Evolutionary conservation across 805 yeast genomes (phyloP), one percentile per base, ranked within the genome.

Genomic region (Lachancea waltii): DNA sequence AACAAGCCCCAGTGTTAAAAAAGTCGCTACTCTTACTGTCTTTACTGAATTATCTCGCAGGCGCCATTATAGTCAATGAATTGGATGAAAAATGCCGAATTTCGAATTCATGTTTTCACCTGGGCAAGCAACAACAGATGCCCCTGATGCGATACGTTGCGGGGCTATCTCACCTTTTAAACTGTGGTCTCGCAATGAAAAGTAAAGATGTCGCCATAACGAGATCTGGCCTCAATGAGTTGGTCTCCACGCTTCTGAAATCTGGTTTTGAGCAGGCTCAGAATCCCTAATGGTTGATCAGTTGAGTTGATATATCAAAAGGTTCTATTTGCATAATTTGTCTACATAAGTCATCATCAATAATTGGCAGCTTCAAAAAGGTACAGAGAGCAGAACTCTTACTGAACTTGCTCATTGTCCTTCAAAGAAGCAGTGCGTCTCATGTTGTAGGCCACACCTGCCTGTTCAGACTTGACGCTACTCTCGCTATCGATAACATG

Each of bases 401-500:
- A n/a, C n/a, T n/a, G n/a, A n/a, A n/a, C n/a, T n/a, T n/a, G n/a
- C n/a, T n/a, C n/a, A 26, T 19, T 27, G 20, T 34, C 36, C 30
- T 38, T 33, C 15, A 17, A 32, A n/a, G 61, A 55, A 7, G 44
- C 49, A 13, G 53, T 47, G 25, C 58, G 49, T 38, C 45, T 54
- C 50, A 54, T 35, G n/a, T 40, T 54, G 42, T 58, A 59, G 5
- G 54, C 54, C 21, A 44, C 56, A 16, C 54, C 40, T 3, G 63
- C 64, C 19, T 46, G 45, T 33, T 62, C 62, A 5, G 69, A 63
- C 41, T 60, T 63, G 43, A 55, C 51, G 46, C 69, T 64, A 32
- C 68, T 58, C 35, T 55, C 65, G 50, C 69, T 64, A 33, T 66
- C 52, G 42, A 60, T 63, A 19, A 81, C 60, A 58, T 82, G 90